phyloP scores from a whole-genome alignment of 495 filamentous ascomycete genomes.

The Mytilinidion resinicola region DNA sequence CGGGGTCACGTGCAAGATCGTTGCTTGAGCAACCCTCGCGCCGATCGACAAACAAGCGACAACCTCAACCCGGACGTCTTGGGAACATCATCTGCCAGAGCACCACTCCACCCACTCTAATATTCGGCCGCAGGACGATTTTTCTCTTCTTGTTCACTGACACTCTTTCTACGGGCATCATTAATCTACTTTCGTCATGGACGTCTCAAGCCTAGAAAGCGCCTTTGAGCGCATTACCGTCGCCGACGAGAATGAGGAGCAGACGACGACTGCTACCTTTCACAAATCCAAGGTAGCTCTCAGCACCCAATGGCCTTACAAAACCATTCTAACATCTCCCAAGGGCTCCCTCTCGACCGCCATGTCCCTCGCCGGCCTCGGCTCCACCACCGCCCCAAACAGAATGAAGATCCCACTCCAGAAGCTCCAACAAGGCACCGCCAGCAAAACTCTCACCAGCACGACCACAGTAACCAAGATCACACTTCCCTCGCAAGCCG shows the following conservation, averaged over 20 bases:
- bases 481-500: slow-evolving; percentile 59
- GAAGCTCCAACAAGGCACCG: slow-evolving; percentile 32
- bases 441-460: slow-evolving; percentile 19
- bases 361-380: slow-evolving; percentile 34
- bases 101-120: neutral
- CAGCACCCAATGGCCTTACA: neutral
- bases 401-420: slow-evolving; percentile 40
- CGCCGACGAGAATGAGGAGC: slow-evolving; percentile 38
- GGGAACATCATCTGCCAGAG: slow-evolving; percentile 4
- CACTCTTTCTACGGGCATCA: slow-evolving; percentile 18
- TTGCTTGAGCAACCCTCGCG: too few species aligned
- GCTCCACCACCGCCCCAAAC: slow-evolving; percentile 28
- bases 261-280: slow-evolving; percentile 26
- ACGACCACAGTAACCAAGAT: slow-evolving; percentile 51
- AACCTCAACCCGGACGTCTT: too few species aligned
- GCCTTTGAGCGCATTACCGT: slow-evolving; percentile 38
- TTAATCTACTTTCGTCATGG: slow-evolving; percentile 20
- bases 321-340: slow-evolving; percentile 9
- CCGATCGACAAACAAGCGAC: too few species aligned
- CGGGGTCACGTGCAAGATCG: too few species aligned
- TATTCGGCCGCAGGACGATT: neutral
- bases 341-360: slow-evolving; percentile 35
- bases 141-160: slow-evolving; percentile 8
- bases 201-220: slow-evolving; percentile 33
- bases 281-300: slow-evolving; percentile 35